Conservation (phyloP, 2,329 filamentous ascomycete genomes). For the Rhytidhysteron rufulum region DNA sequence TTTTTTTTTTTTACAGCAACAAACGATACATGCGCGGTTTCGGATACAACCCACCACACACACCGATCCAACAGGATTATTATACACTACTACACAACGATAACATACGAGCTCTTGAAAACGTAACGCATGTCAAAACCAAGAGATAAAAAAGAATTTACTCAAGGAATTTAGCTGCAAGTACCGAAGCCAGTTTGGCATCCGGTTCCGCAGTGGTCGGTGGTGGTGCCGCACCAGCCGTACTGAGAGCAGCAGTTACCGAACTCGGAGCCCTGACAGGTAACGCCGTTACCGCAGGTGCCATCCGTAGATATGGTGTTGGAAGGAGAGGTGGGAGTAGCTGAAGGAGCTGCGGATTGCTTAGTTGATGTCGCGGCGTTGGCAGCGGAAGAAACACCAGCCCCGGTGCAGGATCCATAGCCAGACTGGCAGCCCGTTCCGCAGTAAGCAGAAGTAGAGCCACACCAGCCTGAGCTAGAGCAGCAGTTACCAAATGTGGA, state of each 20-base stretch:
- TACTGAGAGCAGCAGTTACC: background rate
- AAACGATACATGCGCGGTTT: no score
- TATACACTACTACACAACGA: no score
- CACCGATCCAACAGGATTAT: no score
- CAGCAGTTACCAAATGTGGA: constrained; percentile 44
- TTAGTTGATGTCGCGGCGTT: background rate
- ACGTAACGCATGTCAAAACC: no score
- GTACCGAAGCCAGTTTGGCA: background rate
- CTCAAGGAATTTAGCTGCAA: background rate
- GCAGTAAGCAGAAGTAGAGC: constrained; percentile 18
- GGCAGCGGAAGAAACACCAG: background rate
- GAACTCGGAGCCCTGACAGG: background rate
- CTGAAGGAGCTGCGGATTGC: background rate
- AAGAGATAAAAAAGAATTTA: no score
- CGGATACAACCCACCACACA: no score
- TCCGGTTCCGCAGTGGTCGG: background rate
- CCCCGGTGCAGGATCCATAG: constrained; percentile 22
- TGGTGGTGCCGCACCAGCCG: background rate
- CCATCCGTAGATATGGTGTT: constrained; percentile 4
- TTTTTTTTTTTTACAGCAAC: no score
- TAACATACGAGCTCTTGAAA: no score
- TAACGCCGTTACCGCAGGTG: constrained; percentile 3
- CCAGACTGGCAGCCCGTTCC: constrained; percentile 28
- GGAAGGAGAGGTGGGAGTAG: background rate
- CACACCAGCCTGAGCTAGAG: constrained; percentile 41